phyloP scores from a whole-genome alignment of 2,329 filamentous ascomycete genomes.

The Penicillium sp. region DNA sequence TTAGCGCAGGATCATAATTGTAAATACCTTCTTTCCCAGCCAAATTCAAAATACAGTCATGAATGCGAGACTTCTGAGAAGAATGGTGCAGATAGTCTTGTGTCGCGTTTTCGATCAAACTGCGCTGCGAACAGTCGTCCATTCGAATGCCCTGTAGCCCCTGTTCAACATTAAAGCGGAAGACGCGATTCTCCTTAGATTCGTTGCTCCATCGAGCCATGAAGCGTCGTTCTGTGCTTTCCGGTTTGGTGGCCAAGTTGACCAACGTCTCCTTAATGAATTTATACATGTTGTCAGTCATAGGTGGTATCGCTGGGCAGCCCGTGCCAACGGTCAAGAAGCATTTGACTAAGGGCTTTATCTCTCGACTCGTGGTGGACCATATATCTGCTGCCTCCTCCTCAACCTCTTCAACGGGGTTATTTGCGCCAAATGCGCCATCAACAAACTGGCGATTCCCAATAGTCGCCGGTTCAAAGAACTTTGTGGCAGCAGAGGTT shows the following conservation, averaged over 20 bases:
- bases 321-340: constrained; percentile 30
- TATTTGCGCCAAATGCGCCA: constrained; percentile 36
- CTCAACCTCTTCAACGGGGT: constrained; percentile 34
- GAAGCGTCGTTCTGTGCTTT: constrained; percentile 12
- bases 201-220: constrained; percentile 18
- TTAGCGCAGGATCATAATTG: too few species aligned
- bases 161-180: constrained; percentile 41
- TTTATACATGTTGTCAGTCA: constrained; percentile 13
- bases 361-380: constrained; percentile 5
- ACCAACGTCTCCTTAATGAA: constrained; percentile 20
- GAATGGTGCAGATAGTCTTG: constrained; percentile 15
- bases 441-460: constrained; percentile 30
- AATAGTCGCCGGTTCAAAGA: constrained; percentile 20
- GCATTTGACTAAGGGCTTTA: constrained; percentile 18
- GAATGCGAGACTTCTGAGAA: not conserved
- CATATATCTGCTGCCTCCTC: constrained; percentile 28
- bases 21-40: constrained; percentile 1
- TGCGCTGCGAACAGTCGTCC: constrained; percentile 29
- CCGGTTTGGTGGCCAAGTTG: constrained; percentile 14
- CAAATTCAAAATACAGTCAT: constrained; percentile 12
- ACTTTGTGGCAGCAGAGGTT: constrained; percentile 51
- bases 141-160: constrained; percentile 39
- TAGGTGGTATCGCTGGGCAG: not conserved
- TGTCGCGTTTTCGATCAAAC: constrained; percentile 13
- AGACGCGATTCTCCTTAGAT: constrained; percentile 19